Evolutionary conservation across 257 asterid species (phyloP).

Genomic region (Paulownia fortunei): DNA sequence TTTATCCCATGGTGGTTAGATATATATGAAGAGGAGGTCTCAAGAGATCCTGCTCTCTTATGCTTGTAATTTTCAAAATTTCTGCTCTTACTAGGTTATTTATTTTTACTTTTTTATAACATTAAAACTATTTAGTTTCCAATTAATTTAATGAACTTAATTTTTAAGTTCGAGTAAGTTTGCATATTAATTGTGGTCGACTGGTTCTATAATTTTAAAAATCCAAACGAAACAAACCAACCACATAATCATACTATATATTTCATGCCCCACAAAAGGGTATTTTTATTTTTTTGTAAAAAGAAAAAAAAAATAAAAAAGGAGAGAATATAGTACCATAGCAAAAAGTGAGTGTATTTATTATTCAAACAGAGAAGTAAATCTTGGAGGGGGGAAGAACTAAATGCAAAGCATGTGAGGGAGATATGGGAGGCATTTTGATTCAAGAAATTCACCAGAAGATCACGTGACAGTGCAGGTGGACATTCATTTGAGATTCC

Average conservation of each 20-base stretch:
- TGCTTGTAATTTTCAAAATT: too few species aligned
- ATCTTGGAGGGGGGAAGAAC: constrained; percentile 22
- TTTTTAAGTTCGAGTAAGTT: too few species aligned
- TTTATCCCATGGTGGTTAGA: constrained; percentile 18
- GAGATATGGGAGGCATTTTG: constrained; percentile 36
- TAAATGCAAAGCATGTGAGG: constrained; percentile 57
- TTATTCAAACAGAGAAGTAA: constrained; percentile 10
- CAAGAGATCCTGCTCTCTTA: neutral
- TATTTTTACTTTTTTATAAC: too few species aligned
- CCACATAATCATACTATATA: too few species aligned
- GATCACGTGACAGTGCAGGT: constrained; percentile 58
- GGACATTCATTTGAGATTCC: constrained; percentile 49
- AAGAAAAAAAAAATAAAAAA: neutral
- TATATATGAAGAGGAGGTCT: neutral
- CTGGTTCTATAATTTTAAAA: too few species aligned
- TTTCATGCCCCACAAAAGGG: too few species aligned
- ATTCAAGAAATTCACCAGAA: constrained; percentile 26
- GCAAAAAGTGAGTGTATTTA: neutral
- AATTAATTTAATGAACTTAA: too few species aligned
- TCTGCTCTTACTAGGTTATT: neutral
- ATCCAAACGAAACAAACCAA: too few species aligned
- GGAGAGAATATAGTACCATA: neutral
- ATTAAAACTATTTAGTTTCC: too few species aligned
- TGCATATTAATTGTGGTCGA: too few species aligned
- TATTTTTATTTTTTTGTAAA: neutral